phyloP scores from a whole-genome alignment of 257 asterid species.

The Solanum bulbocastanum region DNA sequence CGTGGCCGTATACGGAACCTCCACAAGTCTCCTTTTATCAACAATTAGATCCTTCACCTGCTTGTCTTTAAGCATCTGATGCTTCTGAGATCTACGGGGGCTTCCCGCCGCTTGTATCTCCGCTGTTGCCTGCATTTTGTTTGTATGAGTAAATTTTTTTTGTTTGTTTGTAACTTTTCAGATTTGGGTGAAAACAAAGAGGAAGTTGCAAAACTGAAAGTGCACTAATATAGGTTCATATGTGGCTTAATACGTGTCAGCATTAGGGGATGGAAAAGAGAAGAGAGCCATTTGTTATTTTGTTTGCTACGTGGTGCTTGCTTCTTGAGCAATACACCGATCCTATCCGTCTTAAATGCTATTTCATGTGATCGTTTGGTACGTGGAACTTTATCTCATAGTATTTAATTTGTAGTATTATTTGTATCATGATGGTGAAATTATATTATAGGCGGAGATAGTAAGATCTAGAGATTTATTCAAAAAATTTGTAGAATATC shows the following conservation, averaged over 20 bases:
- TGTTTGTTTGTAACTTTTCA: neutral
- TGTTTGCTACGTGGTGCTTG: neutral
- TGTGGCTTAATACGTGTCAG: neutral
- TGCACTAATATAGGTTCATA: neutral
- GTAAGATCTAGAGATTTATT: neutral
- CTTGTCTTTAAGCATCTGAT: constrained; percentile 32
- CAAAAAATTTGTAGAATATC: neutral
- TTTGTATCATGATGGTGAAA: neutral
- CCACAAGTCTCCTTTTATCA: constrained; percentile 54
- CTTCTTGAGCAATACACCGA: neutral
- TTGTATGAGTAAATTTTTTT: neutral
- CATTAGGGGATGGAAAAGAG: neutral
- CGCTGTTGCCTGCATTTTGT: constrained; percentile 7
- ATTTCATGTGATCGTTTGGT: neutral
- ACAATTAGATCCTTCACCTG: constrained; percentile 43
- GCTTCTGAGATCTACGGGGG: constrained; percentile 2
- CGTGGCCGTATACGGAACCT: constrained; percentile 87
- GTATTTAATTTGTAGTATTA: too few species aligned
- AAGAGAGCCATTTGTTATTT: neutral
- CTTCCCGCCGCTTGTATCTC: constrained; percentile 2
- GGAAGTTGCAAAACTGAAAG: neutral
- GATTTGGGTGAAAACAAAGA: neutral
- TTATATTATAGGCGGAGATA: too few species aligned
- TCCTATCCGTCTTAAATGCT: neutral
- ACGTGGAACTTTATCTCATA: too few species aligned